Percentiles rank a stretch among this genome's conserved stretches.
Conservation (phyloP, 192 early-diverging fungal genomes). For the Entomortierella beljakovae region DNA sequence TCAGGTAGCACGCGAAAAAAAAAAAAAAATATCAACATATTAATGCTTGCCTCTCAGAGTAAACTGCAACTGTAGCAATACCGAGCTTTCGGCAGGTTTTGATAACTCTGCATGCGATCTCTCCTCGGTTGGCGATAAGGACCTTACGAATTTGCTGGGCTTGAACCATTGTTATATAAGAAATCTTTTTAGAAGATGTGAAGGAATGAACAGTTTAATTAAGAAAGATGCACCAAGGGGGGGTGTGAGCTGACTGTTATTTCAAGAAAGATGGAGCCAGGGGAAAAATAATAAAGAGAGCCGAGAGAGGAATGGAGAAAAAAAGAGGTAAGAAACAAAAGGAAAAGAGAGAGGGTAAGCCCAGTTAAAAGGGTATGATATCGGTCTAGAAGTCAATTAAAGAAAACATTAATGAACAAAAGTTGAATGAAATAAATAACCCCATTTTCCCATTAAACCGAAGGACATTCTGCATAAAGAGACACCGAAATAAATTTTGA, state of each 20-base stretch:
- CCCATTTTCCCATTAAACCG: not conserved
- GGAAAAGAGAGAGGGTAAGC: not conserved
- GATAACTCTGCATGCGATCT: constrained; percentile 84
- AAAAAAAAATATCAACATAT: too few relatives aligned
- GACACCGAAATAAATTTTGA: constrained; percentile 5
- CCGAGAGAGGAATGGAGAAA: not conserved
- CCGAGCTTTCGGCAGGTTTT: constrained; percentile 74
- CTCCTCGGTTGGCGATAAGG: constrained; percentile 82
- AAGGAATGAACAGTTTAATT: not conserved
- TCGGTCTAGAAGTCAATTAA: too few relatives aligned
- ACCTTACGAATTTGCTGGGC: constrained; percentile 58
- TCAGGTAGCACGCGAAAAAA: too few relatives aligned
- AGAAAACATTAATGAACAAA: not conserved
- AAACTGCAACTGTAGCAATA: constrained; percentile 72
- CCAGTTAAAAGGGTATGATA: too few relatives aligned
- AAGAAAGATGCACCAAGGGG: not conserved
- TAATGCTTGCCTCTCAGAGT: constrained; percentile 59
- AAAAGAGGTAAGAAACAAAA: not conserved
- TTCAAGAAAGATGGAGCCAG: not conserved
- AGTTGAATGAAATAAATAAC: too few relatives aligned
- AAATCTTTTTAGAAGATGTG: not conserved
- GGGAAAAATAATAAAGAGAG: not conserved
- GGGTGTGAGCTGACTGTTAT: not conserved
- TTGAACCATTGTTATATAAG: constrained; percentile 23
- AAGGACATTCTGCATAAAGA: constrained; percentile 11